These are phyloP conservation scores for Sequoiadendron giganteum DNA, from an alignment of 75 land plant genomes.

Conservation along the genomic window DNA sequence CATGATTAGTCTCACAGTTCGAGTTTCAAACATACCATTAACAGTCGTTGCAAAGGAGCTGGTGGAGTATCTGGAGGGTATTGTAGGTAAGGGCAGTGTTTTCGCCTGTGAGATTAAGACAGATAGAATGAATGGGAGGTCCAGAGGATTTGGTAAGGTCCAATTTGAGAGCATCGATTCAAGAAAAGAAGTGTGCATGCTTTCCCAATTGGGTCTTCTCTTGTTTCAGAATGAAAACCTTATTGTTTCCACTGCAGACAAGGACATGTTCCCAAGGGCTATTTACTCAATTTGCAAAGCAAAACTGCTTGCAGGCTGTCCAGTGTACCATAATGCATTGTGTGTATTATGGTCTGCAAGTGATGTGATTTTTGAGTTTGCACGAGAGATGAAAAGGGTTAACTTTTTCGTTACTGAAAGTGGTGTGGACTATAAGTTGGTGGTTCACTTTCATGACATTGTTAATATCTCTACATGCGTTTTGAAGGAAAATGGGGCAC, in stretches of 20 bases:
- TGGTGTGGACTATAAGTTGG: conserved; percentile 52
- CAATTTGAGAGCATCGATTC: conserved; percentile 53
- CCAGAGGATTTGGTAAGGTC: conserved; percentile 55
- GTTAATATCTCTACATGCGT: conserved; percentile 18
- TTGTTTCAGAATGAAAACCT: conserved; percentile 28
- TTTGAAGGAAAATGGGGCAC: conserved; percentile 14
- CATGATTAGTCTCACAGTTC: conserved; percentile 36
- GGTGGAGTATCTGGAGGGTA: conserved; percentile 37
- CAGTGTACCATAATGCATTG: conserved; percentile 6
- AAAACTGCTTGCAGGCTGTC: conserved; percentile 24
- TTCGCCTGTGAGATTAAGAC: conserved; percentile 55
- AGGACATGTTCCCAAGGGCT: conserved; percentile 39
- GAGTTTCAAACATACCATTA: conserved; percentile 51
- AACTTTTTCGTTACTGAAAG: conserved; percentile 30
- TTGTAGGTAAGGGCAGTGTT: conserved; percentile 45
- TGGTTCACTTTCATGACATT: conserved; percentile 50
- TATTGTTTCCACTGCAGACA: conserved; percentile 8
- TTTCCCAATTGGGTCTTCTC: conserved; percentile 28
- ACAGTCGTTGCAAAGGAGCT: conserved; percentile 57
- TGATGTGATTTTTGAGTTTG: conserved; percentile 35
- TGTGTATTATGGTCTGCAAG: conserved; percentile 39
- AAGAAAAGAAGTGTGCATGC: conserved; percentile 20
- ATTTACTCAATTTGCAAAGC: background rate
- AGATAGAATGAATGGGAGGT: conserved; percentile 46
- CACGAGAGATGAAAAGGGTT: conserved; percentile 44